Conservation (phyloP, 192 early-diverging fungal genomes). For the Mortierella claussenii region DNA sequence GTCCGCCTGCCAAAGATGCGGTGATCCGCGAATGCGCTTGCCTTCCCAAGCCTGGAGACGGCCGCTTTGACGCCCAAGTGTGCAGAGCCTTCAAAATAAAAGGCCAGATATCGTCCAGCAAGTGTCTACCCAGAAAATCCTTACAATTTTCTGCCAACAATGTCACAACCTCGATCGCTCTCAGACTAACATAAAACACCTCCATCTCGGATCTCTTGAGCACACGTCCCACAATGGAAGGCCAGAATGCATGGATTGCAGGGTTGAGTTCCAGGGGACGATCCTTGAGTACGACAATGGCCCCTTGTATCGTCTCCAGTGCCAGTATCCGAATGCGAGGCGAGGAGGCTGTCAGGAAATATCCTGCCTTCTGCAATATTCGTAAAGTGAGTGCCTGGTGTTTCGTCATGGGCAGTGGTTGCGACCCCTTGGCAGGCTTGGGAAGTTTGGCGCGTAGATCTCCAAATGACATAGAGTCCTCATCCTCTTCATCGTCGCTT, state of each 20-base stretch:
- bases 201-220: constrained; percentile 33
- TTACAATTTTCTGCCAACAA: constrained; percentile 48
- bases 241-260: constrained; percentile 62
- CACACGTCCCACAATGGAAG: constrained; percentile 52
- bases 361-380: constrained; percentile 60
- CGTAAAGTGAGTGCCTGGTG: constrained; percentile 55
- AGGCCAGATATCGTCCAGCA: constrained; percentile 61
- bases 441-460: constrained; percentile 19
- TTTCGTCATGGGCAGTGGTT: constrained; percentile 38
- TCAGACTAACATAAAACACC: constrained; percentile 36
- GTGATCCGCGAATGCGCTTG: neutral
- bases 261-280: constrained; percentile 56
- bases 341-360: constrained; percentile 61
- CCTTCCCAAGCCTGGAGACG: neutral
- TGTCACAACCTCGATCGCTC: constrained; percentile 42
- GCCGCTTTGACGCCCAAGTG: constrained; percentile 10
- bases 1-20: neutral
- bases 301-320: constrained; percentile 46
- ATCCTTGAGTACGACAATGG: constrained; percentile 51
- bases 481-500: constrained; percentile 23
- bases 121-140: constrained; percentile 55
- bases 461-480: constrained; percentile 15
- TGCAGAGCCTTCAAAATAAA: constrained; percentile 27
- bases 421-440: constrained; percentile 6
- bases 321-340: constrained; percentile 57